These are phyloP conservation scores for Dryas alaskensis DNA, from an alignment of 306 rosid species.

Conservation along the genomic window DNA sequence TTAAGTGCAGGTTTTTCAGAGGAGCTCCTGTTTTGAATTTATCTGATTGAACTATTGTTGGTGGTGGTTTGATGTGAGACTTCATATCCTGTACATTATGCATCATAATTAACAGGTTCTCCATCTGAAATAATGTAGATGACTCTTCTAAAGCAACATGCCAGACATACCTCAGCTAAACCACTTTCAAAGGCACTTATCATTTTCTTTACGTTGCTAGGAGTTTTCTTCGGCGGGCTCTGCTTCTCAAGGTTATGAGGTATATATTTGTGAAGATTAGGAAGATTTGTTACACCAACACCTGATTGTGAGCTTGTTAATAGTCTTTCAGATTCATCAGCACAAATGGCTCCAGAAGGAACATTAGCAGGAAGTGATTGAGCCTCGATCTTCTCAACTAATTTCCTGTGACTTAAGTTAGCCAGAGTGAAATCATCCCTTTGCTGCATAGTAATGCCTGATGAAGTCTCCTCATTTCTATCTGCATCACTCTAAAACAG, in stretches of 20 bases:
- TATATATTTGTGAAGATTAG: constrained; percentile 23
- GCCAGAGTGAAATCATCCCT: constrained; percentile 25
- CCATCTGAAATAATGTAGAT: constrained; percentile 16
- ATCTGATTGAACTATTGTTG: constrained; percentile 31
- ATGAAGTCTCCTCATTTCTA: constrained; percentile 40
- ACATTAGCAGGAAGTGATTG: constrained; percentile 30
- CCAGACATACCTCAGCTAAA: constrained; percentile 56
- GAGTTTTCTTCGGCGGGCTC: constrained; percentile 27
- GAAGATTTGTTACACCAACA: constrained; percentile 23
- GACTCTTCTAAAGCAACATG: constrained; percentile 15
- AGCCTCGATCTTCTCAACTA: constrained; percentile 31
- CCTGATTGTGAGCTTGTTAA: constrained; percentile 33
- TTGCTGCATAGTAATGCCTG: constrained; percentile 30
- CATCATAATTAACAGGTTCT: constrained; percentile 21
- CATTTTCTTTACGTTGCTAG: constrained; percentile 65
- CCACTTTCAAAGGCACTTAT: constrained; percentile 71
- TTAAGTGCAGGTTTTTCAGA: constrained; percentile 21
- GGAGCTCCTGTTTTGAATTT: constrained; percentile 25
- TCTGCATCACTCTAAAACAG: constrained; percentile 76
- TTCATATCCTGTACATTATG: constrained; percentile 49
- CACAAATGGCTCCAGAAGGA: constrained; percentile 28
- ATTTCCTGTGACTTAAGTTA: constrained; percentile 22
- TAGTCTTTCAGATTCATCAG: constrained; percentile 16
- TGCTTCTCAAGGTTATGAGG: constrained; percentile 19
- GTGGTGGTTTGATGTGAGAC: constrained; percentile 50